These are phyloP conservation scores for Babesia ovis DNA, from an alignment of 169 alveolate genomes.

Conservation along the genomic window DNA sequence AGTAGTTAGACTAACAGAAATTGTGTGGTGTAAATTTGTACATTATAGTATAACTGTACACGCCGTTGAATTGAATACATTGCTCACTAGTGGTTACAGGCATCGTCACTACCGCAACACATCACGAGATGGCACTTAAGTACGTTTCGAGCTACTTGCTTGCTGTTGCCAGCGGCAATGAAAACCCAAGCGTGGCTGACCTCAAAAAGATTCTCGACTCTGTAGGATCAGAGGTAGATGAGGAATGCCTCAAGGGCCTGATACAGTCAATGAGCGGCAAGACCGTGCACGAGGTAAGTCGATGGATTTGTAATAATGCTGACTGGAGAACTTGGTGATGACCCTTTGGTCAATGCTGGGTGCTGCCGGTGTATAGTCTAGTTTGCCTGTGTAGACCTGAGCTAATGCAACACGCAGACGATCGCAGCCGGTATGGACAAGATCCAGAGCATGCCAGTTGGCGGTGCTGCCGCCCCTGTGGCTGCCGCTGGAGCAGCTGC, in stretches of 20 bases:
- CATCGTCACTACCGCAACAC: constrained; percentile 11
- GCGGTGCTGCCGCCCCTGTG: constrained; percentile 72
- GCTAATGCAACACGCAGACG: constrained; percentile 29
- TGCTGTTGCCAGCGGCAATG: constrained; percentile 78
- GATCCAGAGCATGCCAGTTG: constrained; percentile 73
- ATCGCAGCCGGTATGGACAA: constrained; percentile 72
- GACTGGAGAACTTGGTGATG: no score
- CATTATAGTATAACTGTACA: not conserved
- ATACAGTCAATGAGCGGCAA: constrained; percentile 71
- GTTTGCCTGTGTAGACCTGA: no score
- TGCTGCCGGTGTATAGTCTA: no score
- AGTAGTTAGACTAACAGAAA: not conserved
- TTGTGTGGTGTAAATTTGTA: no score
- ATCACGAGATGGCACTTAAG: constrained; percentile 73
- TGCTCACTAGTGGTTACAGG: not conserved
- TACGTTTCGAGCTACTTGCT: constrained; percentile 79
- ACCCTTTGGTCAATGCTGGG: no score
- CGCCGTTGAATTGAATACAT: not conserved
- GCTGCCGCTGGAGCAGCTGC: constrained; percentile 68
- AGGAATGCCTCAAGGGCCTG: constrained; percentile 67
- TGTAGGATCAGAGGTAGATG: constrained; percentile 78
- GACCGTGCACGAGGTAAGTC: constrained; percentile 70
- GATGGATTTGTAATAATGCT: no score
- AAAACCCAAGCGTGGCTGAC: constrained; percentile 73
- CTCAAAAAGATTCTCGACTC: constrained; percentile 73